Conservation (phyloP, 768 basidiomycete species). For the Asterophora parasitica region DNA sequence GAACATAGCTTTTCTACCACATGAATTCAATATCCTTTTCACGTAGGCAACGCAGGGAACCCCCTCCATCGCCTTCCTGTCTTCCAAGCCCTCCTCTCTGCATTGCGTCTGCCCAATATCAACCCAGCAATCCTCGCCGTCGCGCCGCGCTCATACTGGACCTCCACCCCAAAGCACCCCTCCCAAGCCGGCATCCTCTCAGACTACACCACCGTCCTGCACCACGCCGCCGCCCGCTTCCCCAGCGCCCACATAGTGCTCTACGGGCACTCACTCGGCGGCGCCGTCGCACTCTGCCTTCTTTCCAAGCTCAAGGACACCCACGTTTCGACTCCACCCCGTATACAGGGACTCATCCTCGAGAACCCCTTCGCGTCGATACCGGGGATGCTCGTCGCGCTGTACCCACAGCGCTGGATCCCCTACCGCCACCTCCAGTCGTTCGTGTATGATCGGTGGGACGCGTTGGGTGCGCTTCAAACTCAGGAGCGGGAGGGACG, state of each 20-base stretch:
- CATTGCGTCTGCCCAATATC: background rate
- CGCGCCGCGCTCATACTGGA: conserved; percentile 49
- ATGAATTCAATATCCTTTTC: background rate
- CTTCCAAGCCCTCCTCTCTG: conserved; percentile 24
- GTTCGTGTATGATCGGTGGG: conserved; percentile 43
- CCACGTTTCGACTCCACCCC: background rate
- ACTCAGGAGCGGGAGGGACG: background rate
- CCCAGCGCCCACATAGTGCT: conserved; percentile 30
- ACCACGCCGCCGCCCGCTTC: conserved; percentile 26
- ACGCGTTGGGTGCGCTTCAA: conserved; percentile 29
- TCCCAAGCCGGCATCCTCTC: conserved; percentile 33
- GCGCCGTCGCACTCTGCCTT: conserved; percentile 36
- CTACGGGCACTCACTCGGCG: conserved; percentile 49
- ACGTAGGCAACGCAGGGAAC: conserved; percentile 45
- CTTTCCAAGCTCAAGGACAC: conserved; percentile 19
- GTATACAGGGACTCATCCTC: conserved; percentile 35
- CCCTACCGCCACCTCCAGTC: conserved; percentile 46
- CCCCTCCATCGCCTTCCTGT: conserved; percentile 38
- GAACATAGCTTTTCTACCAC: background rate
- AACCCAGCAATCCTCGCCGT: conserved; percentile 28
- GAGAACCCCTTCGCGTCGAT: conserved; percentile 49
- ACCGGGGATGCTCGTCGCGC: conserved; percentile 39
- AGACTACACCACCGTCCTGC: conserved; percentile 35
- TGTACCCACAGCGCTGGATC: conserved; percentile 44
- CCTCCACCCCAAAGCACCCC: conserved; percentile 33